Conservation (phyloP, 345 rosid genomes). For the Fremontodendron californicum region DNA sequence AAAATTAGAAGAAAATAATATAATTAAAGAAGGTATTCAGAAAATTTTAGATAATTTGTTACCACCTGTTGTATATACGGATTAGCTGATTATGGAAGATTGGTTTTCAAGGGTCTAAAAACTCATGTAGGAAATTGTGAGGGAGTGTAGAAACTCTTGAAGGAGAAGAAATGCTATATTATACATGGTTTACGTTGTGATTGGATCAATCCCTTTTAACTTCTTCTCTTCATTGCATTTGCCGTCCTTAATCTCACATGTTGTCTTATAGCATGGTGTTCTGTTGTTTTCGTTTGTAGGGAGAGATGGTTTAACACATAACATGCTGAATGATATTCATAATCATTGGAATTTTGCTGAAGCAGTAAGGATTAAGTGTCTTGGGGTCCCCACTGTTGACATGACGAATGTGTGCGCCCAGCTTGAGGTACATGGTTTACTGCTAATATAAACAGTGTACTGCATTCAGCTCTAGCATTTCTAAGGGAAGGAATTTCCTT, state of each 20-base stretch:
- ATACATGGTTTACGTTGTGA: neutral
- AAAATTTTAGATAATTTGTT: neutral
- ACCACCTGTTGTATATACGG: neutral
- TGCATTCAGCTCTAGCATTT: slow-evolving; percentile 9
- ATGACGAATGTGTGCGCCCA: slow-evolving; percentile 83
- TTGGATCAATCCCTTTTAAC: neutral
- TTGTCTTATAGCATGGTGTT: slow-evolving; percentile 2
- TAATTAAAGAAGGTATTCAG: neutral
- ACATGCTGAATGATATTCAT: slow-evolving; percentile 86
- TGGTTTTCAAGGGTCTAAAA: neutral
- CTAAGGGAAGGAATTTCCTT: neutral
- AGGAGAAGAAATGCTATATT: neutral
- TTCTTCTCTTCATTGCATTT: neutral
- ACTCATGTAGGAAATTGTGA: neutral
- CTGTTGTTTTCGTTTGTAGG: slow-evolving; percentile 36
- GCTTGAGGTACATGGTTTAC: slow-evolving; percentile 59
- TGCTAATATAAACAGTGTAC: neutral
- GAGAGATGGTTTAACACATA: slow-evolving; percentile 95
- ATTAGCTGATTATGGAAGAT: neutral
- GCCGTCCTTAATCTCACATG: neutral
- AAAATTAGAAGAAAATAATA: neutral
- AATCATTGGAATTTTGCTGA: slow-evolving; percentile 76
- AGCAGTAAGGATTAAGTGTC: slow-evolving; percentile 81
- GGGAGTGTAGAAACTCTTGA: neutral
- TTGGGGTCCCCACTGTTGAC: slow-evolving; percentile 85